Conservation (phyloP, 306 rosid genomes). For the Vigna angularis region DNA sequence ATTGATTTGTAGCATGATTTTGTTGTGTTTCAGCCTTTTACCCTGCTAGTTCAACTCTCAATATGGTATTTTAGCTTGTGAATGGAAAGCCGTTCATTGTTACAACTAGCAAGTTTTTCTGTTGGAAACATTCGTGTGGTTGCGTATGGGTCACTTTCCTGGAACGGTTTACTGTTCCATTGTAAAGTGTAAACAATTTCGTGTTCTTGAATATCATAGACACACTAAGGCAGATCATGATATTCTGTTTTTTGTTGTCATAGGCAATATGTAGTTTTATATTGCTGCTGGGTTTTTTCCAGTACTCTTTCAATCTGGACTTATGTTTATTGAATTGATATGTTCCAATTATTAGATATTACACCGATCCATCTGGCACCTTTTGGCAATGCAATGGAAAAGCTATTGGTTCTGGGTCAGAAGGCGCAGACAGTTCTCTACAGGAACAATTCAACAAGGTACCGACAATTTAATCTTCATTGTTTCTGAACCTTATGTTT, state of each 20-base stretch:
- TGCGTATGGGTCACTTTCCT: not conserved
- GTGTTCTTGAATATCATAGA: not conserved
- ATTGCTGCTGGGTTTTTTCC: not conserved
- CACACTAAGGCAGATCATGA: not conserved
- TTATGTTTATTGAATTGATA: slow-evolving; percentile 11
- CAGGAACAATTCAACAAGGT: slow-evolving; percentile 99
- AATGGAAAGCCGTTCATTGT: not conserved
- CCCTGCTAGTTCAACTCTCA: not conserved
- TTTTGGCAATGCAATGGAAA: slow-evolving; percentile 99
- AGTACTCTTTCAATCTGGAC: slow-evolving; percentile 20
- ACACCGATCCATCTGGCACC: slow-evolving; percentile 98
- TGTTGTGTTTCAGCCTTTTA: not conserved
- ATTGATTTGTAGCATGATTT: not conserved
- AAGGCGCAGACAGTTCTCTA: slow-evolving; percentile 98
- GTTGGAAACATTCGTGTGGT: not conserved
- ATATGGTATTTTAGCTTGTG: not conserved
- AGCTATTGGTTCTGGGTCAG: slow-evolving; percentile 99
- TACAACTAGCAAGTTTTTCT: not conserved
- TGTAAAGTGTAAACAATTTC: slow-evolving; percentile 5
- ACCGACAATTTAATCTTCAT: not conserved
- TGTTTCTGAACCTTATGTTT: slow-evolving; percentile 15
- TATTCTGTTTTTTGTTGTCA: slow-evolving; percentile 12
- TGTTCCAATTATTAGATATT: slow-evolving; percentile 66
- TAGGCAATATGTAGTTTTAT: slow-evolving; percentile 8
- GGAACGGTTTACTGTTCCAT: not conserved